A percentile compares a stretch with the other conserved stretches of the same genome.
Evolutionary conservation across 441 rosid species (phyloP).

Genomic region (Cnidoscolus chayamansa): DNA sequence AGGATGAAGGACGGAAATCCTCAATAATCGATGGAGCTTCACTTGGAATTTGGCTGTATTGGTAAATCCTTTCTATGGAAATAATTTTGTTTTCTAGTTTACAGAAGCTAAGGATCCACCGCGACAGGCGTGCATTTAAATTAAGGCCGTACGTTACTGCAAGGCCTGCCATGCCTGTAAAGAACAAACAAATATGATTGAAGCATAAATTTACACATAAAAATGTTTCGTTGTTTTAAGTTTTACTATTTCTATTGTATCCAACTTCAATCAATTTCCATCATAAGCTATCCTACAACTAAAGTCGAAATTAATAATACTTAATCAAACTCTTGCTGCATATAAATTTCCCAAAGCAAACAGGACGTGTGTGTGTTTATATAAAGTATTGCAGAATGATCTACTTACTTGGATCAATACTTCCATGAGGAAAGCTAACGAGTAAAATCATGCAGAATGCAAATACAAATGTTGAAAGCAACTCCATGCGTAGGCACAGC

Average conservation of each 20-base stretch:
- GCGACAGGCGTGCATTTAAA: slow-evolving; percentile 88
- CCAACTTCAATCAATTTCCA: background rate
- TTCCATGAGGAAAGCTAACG: slow-evolving; percentile 94
- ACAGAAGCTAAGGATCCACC: slow-evolving; percentile 99
- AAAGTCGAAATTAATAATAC: background rate
- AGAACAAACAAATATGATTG: slow-evolving; percentile 26
- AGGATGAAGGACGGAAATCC: slow-evolving; percentile 57
- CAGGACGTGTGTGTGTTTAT: background rate
- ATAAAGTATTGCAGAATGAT: slow-evolving; percentile 1
- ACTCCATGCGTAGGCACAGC: slow-evolving; percentile 99
- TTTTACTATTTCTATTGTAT: slow-evolving; percentile 3
- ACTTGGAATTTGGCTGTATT: slow-evolving; percentile 82
- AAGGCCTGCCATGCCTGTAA: slow-evolving; percentile 98
- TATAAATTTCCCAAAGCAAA: background rate
- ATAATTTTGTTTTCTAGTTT: slow-evolving; percentile 98
- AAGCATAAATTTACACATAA: slow-evolving; percentile 2
- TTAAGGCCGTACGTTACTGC: slow-evolving; percentile 99
- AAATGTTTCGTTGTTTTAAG: background rate
- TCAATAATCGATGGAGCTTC: slow-evolving; percentile 74
- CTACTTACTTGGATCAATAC: slow-evolving; percentile 94
- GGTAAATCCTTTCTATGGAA: slow-evolving; percentile 95
- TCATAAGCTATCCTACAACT: background rate
- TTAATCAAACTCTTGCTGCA: background rate
- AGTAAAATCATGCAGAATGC: slow-evolving; percentile 99
- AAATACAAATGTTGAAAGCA: slow-evolving; percentile 92